A percentile compares a stretch with the other conserved stretches of the same genome.
phyloP scores from a whole-genome alignment of 257 asterid species.

The Nemophila menziesii region DNA sequence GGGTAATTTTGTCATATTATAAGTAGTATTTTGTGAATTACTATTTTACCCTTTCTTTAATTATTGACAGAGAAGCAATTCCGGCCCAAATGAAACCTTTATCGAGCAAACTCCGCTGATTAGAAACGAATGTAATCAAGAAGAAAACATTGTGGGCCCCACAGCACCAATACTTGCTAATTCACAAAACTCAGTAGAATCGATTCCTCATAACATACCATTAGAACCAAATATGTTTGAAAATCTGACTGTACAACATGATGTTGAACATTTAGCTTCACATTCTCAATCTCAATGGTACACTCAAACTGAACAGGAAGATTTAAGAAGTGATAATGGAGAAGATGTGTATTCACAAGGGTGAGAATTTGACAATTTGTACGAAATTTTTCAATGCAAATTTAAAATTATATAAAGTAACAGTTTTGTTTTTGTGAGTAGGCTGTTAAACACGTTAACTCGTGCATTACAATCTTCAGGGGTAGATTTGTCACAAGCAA shows the following conservation, averaged over 20 bases:
- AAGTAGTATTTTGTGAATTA: neutral
- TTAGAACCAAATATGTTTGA: slow-evolving; percentile 38
- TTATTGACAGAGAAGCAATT: slow-evolving; percentile 38
- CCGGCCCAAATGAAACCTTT: slow-evolving; percentile 47
- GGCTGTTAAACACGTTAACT: slow-evolving; percentile 32
- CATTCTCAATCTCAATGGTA: slow-evolving; percentile 26
- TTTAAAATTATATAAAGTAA: neutral
- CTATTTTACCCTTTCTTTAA: slow-evolving; percentile 1
- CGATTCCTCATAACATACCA: slow-evolving; percentile 34
- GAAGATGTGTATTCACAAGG: slow-evolving; percentile 58
- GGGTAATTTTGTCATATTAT: slow-evolving; percentile 37
- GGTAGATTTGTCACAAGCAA: slow-evolving; percentile 49
- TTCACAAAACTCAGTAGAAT: slow-evolving; percentile 36
- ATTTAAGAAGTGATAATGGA: slow-evolving; percentile 29
- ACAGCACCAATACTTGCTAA: slow-evolving; percentile 28
- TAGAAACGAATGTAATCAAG: slow-evolving; percentile 36
- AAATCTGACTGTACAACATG: slow-evolving; percentile 30
- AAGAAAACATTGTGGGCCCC: slow-evolving; percentile 32
- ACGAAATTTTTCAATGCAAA: neutral
- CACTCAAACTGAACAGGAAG: slow-evolving; percentile 30
- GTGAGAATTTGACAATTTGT: slow-evolving; percentile 27
- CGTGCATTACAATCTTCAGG: slow-evolving; percentile 51
- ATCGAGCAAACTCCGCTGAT: slow-evolving; percentile 39
- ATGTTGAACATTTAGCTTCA: slow-evolving; percentile 33
- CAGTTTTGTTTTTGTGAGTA: slow-evolving; percentile 17